phyloP scores from a whole-genome alignment of 331 rosid genomes.

The Quercus phellos region DNA sequence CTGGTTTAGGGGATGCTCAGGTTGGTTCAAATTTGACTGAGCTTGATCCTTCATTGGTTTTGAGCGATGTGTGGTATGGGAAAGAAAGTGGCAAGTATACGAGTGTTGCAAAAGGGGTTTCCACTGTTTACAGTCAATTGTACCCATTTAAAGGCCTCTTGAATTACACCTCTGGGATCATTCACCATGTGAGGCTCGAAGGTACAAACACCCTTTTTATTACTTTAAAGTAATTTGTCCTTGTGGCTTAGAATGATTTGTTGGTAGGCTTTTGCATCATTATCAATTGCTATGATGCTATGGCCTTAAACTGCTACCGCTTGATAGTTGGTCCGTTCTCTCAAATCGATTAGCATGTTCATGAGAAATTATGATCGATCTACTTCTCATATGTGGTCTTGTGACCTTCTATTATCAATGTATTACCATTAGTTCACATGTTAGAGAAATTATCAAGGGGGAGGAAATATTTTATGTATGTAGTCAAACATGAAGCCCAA shows the following conservation, averaged over 20 bases:
- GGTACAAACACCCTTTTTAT: constrained; percentile 35
- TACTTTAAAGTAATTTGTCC: neutral
- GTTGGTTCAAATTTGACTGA: constrained; percentile 71
- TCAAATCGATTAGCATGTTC: neutral
- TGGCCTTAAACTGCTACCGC: neutral
- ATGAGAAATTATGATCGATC: neutral
- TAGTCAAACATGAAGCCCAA: neutral
- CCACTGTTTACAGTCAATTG: constrained; percentile 67
- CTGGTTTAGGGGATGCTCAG: constrained; percentile 74
- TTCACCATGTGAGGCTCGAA: constrained; percentile 76
- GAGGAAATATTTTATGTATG: neutral
- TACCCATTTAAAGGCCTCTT: constrained; percentile 79
- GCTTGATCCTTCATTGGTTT: constrained; percentile 54
- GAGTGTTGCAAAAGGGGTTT: constrained; percentile 44
- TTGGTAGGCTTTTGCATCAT: neutral
- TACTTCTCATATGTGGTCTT: no score
- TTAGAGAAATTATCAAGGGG: neutral
- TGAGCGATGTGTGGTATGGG: constrained; percentile 78
- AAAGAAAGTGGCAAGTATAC: constrained; percentile 63
- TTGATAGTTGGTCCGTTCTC: no score
- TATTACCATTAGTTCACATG: neutral
- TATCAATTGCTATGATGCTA: neutral
- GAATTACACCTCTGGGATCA: constrained; percentile 86
- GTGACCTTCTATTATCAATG: neutral
- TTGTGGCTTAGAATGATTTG: no score